phyloP scores from a whole-genome alignment of 257 asterid genomes.

The Schizonepeta tenuifolia region DNA sequence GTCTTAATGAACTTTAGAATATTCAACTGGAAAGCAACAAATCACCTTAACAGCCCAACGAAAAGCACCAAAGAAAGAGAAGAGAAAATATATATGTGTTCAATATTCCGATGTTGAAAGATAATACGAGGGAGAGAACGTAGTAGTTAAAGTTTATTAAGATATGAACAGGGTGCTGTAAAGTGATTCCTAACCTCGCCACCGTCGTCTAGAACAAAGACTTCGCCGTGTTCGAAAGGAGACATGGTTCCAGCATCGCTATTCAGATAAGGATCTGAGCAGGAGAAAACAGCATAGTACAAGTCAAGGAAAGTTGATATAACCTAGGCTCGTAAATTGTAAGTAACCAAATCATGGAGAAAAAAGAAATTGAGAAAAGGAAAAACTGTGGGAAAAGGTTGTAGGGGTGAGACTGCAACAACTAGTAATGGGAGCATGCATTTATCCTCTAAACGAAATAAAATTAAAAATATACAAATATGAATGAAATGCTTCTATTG shows the following conservation, averaged over 20 bases:
- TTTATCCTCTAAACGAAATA: neutral
- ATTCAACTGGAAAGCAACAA: slow-evolving; percentile 7
- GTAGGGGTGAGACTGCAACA: neutral
- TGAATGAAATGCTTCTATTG: neutral
- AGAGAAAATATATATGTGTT: neutral
- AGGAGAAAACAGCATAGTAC: slow-evolving; percentile 11
- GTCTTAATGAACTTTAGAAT: neutral
- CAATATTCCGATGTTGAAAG: neutral
- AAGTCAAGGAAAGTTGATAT: neutral
- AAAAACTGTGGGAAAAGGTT: neutral
- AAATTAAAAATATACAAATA: neutral
- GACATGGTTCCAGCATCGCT: slow-evolving; percentile 98
- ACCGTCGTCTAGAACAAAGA: slow-evolving; percentile 90
- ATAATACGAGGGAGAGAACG: slow-evolving; percentile 3
- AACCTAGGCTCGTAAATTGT: slow-evolving; percentile 6
- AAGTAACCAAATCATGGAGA: neutral
- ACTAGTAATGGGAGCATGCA: neutral
- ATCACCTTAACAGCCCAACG: slow-evolving; percentile 15
- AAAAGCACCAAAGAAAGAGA: slow-evolving; percentile 4
- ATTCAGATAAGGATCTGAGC: slow-evolving; percentile 89
- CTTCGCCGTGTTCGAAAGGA: slow-evolving; percentile 97
- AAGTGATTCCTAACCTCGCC: slow-evolving; percentile 76
- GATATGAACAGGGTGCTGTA: neutral
- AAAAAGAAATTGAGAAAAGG: neutral
- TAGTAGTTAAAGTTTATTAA: neutral